These are phyloP conservation scores for Tilletia horrida DNA, from an alignment of 1,284 basidiomycete genomes.

Conservation along the genomic window DNA sequence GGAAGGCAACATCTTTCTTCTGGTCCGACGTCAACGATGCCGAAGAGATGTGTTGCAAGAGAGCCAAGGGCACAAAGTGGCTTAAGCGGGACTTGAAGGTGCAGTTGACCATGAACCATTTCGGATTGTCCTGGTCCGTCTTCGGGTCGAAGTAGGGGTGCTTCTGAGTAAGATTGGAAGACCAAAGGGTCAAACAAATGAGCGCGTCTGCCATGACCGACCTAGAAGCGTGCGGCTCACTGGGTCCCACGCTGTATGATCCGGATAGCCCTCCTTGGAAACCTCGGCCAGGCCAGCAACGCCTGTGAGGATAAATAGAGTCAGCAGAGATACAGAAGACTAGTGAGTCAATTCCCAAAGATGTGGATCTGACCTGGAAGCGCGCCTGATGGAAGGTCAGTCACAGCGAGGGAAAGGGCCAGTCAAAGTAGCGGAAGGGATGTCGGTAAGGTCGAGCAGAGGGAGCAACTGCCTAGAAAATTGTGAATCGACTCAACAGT, in stretches of 20 bases:
- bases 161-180: slow-evolving; percentile 38
- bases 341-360: neutral
- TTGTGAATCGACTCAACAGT: slow-evolving; percentile 65
- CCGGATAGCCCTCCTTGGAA: slow-evolving; percentile 31
- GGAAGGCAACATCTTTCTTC: slow-evolving; percentile 58
- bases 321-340: neutral
- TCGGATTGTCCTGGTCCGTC: slow-evolving; percentile 70
- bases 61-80: slow-evolving; percentile 74
- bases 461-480: slow-evolving; percentile 1
- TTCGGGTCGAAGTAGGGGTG: slow-evolving; percentile 92
- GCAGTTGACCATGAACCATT: slow-evolving; percentile 82
- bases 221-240: slow-evolving; percentile 37
- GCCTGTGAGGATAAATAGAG: slow-evolving; percentile 58
- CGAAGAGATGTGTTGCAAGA: slow-evolving; percentile 68
- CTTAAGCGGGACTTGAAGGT: slow-evolving; percentile 67
- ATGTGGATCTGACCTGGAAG: neutral
- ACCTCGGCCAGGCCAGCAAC: slow-evolving; percentile 74
- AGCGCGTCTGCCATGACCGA: slow-evolving; percentile 17
- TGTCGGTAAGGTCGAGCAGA: neutral
- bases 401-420: neutral
- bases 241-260: slow-evolving; percentile 34
- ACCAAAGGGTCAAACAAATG: neutral
- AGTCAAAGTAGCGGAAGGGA: neutral
- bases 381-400: neutral
- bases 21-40: slow-evolving; percentile 62